Evolutionary conservation across 1,284 basidiomycete genomes (phyloP).

Genomic region (Inonotus obliquus): DNA sequence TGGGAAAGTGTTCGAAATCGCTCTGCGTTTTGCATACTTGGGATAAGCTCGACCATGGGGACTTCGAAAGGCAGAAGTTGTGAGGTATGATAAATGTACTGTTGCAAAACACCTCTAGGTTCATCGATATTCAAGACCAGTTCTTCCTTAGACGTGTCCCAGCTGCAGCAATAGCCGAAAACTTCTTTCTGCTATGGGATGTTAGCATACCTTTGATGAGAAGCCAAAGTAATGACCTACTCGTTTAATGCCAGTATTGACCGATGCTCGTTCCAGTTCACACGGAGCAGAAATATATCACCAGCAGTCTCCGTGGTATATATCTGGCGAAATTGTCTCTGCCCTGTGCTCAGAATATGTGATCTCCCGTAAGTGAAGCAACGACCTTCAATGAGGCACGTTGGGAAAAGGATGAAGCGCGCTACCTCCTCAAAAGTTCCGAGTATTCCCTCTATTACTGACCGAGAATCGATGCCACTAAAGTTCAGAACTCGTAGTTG

Average conservation of each 20-base stretch:
- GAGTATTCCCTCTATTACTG: not conserved
- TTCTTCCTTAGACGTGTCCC: not conserved
- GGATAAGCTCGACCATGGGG: not conserved
- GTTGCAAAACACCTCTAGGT: not conserved
- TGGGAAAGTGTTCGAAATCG: not conserved
- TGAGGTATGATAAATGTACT: not conserved
- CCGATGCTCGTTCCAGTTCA: not conserved
- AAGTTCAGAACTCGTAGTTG: not conserved
- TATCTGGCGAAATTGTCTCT: not conserved
- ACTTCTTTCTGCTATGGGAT: not conserved
- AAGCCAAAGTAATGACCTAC: not conserved
- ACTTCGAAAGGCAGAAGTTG: not conserved
- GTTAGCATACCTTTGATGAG: not conserved
- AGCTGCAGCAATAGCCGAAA: not conserved
- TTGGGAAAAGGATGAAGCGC: not conserved
- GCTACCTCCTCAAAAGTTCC: not conserved
- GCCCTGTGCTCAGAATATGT: not conserved
- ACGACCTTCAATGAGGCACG: not conserved
- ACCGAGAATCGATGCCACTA: too few species aligned
- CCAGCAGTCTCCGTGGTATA: not conserved
- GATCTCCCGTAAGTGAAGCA: too few species aligned
- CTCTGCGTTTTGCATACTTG: too few species aligned
- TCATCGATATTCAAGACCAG: not conserved
- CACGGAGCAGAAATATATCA: not conserved
- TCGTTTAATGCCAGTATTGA: not conserved